These are phyloP conservation scores for Aspergillus nidulans DNA, from an alignment of 495 filamentous ascomycete genomes.

Conservation along the genomic window DNA sequence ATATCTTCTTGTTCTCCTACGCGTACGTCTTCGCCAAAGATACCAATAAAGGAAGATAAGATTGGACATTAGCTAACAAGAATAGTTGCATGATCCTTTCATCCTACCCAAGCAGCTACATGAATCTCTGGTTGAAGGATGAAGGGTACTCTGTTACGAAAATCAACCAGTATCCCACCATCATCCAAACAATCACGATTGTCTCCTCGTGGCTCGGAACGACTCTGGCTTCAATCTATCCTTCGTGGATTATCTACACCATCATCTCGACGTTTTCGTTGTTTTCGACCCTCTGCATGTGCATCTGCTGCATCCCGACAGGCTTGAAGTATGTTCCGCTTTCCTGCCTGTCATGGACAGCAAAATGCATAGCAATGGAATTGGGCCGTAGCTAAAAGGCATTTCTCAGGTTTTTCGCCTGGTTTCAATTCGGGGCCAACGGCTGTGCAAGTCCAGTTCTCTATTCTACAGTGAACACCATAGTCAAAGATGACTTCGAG, in stretches of 20 bases:
- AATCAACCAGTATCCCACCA: conserved; percentile 44
- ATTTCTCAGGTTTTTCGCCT: conserved; percentile 43
- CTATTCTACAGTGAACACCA: conserved; percentile 44
- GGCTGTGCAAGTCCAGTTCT: conserved; percentile 43
- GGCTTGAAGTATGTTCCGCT: conserved; percentile 30
- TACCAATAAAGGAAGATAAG: background rate
- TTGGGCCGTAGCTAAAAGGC: background rate
- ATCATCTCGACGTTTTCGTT: conserved; percentile 27
- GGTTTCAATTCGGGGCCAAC: conserved; percentile 39
- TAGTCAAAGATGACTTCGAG: conserved; percentile 43
- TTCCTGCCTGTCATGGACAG: background rate
- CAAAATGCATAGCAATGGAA: background rate
- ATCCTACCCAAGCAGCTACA: conserved; percentile 34
- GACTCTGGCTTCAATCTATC: conserved; percentile 42
- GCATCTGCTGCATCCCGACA: conserved; percentile 41
- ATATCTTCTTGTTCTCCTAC: conserved; percentile 42
- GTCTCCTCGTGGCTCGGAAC: conserved; percentile 43
- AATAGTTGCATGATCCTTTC: conserved; percentile 41
- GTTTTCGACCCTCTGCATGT: conserved; percentile 42
- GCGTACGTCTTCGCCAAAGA: conserved; percentile 25
- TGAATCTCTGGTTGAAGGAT: conserved; percentile 46
- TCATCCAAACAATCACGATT: conserved; percentile 38
- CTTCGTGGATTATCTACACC: conserved; percentile 40
- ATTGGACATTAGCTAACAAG: background rate
- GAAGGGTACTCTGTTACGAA: conserved; percentile 43